Conservation (phyloP, 768 basidiomycete genomes). For the Leucocoprinus sp. region DNA sequence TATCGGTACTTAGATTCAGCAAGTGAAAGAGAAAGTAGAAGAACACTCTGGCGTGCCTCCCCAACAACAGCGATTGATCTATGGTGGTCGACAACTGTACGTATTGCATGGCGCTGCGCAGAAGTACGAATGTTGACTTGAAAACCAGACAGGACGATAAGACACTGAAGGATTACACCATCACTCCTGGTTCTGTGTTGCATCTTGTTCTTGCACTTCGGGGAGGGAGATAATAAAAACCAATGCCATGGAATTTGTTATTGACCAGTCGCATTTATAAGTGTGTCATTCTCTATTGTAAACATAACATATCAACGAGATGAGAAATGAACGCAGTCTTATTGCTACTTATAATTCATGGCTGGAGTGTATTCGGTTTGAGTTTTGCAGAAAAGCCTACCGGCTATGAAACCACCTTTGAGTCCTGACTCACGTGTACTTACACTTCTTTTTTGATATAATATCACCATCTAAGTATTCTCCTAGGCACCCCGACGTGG, state of each 20-base stretch:
- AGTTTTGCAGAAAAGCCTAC: no score
- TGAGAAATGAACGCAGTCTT: no score
- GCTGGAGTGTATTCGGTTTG: no score
- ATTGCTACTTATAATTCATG: no score
- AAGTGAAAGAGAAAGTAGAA: constrained; percentile 97
- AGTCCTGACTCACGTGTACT: no score
- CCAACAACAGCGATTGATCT: constrained; percentile 91
- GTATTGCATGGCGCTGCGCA: constrained; percentile 16
- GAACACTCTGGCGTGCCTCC: constrained; percentile 98
- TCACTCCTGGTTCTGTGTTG: constrained; percentile 78
- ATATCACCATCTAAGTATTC: no score
- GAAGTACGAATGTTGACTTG: neutral
- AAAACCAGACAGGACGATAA: constrained; percentile 82
- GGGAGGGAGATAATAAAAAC: constrained; percentile 51
- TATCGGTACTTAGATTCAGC: constrained; percentile 55
- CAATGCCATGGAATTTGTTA: neutral
- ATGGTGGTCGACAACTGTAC: constrained; percentile 88
- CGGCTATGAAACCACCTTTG: no score
- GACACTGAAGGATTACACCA: constrained; percentile 76
- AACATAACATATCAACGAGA: no score
- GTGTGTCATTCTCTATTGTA: constrained; percentile 1
- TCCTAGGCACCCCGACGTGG: no score
- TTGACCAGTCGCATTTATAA: constrained; percentile 5
- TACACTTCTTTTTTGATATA: no score
- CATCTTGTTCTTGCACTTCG: constrained; percentile 94